Conservation (phyloP, 257 asterid species). For the Rehmannia glutinosa region DNA sequence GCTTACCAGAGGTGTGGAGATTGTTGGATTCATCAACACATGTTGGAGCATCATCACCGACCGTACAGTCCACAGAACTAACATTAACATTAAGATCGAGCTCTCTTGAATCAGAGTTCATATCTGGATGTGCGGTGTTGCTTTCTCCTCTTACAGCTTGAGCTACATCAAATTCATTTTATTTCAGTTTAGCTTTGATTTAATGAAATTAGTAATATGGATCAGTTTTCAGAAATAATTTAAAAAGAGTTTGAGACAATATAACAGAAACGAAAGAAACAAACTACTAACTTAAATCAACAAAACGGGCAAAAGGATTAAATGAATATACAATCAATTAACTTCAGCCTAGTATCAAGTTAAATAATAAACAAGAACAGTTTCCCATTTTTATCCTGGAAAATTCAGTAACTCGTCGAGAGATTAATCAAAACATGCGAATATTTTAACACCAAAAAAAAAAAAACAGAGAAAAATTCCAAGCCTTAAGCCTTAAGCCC, state of each 20-base stretch:
- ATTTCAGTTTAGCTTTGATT: slow-evolving; percentile 8
- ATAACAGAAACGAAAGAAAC: neutral
- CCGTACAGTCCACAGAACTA: slow-evolving; percentile 24
- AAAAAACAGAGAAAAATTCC: no score
- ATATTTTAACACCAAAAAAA: neutral
- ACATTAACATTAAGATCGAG: slow-evolving; percentile 55
- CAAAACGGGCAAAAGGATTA: neutral
- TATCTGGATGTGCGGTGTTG: slow-evolving; percentile 8
- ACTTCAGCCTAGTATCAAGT: no score
- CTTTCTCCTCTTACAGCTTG: slow-evolving; percentile 39
- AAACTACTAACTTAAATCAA: neutral
- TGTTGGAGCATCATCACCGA: no score
- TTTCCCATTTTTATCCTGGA: no score
- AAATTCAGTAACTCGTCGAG: no score
- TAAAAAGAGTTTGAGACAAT: neutral
- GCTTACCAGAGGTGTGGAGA: no score
- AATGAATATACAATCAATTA: no score
- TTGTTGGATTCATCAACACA: no score
- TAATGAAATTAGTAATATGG: neutral
- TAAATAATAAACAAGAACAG: no score
- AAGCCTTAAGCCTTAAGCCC: neutral
- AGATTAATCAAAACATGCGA: no score
- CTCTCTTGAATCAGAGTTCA: slow-evolving; percentile 22
- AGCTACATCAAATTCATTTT: slow-evolving; percentile 26
- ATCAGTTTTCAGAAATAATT: no score